Percentiles rank a stretch among this genome's conserved stretches.
These are phyloP conservation scores for Penicillium cataractarum DNA, from an alignment of 495 filamentous ascomycete species.

Conservation along the genomic window DNA sequence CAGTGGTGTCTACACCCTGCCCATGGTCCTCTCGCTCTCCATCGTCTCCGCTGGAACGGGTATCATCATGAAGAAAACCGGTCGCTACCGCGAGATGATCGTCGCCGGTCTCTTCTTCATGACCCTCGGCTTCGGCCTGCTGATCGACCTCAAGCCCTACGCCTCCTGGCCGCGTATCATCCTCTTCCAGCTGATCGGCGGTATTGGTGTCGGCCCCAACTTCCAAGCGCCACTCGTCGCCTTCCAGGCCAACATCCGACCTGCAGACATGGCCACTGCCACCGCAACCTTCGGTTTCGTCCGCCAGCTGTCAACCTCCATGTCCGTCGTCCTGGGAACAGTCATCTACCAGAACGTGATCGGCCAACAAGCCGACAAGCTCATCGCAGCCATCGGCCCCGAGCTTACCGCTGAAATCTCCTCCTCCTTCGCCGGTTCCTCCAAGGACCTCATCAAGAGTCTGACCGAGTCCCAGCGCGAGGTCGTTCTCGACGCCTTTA, in stretches of 20 bases:
- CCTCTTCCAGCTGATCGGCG: conserved; percentile 57
- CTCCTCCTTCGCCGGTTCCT: conserved; percentile 59
- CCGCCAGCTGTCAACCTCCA: conserved; percentile 54
- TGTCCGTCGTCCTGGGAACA: conserved; percentile 58
- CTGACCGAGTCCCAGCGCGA: conserved; percentile 51
- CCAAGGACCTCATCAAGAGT: conserved; percentile 55
- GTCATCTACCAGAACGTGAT: conserved; percentile 63
- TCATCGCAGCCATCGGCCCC: conserved; percentile 42
- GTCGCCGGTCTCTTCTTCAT: conserved; percentile 52
- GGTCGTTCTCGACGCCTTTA: conserved; percentile 58
- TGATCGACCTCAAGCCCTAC: conserved; percentile 52
- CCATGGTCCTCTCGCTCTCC: conserved; percentile 72
- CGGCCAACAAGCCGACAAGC: conserved; percentile 40
- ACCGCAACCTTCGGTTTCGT: conserved; percentile 57
- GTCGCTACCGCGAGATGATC: conserved; percentile 54
- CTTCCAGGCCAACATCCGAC: conserved; percentile 55
- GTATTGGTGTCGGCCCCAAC: conserved; percentile 57
- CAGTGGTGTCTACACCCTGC: conserved; percentile 79
- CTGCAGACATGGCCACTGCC: conserved; percentile 55
- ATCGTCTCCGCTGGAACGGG: conserved; percentile 66
- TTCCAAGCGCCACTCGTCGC: conserved; percentile 64
- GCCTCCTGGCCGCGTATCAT: conserved; percentile 56
- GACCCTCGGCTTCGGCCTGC: conserved; percentile 57
- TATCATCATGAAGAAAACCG: conserved; percentile 73
- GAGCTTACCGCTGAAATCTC: conserved; percentile 37